Evolutionary conservation across 2,329 filamentous ascomycete genomes (phyloP).

Genomic region (Xylariaceae sp.): DNA sequence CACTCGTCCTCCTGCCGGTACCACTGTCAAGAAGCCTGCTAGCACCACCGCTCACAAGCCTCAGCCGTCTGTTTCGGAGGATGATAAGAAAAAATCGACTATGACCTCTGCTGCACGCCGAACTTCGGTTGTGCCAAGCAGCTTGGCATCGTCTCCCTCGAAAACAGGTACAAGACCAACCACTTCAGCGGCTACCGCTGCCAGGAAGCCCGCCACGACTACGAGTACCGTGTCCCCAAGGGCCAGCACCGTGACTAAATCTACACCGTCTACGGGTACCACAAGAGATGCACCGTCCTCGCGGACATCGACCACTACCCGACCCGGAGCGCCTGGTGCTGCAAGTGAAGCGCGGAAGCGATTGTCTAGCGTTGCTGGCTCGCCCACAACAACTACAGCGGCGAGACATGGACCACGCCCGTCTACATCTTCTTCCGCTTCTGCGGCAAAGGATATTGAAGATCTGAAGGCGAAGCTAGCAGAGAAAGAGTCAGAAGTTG

Average conservation of each 20-base stretch:
- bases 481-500: slow-evolving; percentile 60
- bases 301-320: slow-evolving; percentile 37
- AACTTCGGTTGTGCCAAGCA: slow-evolving; percentile 48
- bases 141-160: slow-evolving; percentile 38
- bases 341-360: slow-evolving; percentile 59
- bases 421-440: slow-evolving; percentile 42
- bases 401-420: slow-evolving; percentile 47
- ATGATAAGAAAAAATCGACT: slow-evolving; percentile 50
- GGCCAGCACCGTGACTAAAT: slow-evolving; percentile 40
- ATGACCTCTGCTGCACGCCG: slow-evolving; percentile 46
- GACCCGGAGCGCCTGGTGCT: slow-evolving; percentile 40
- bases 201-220: slow-evolving; percentile 35
- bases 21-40: slow-evolving; percentile 40
- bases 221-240: slow-evolving; percentile 36
- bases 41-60: slow-evolving; percentile 47
- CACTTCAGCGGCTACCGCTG: slow-evolving; percentile 36
- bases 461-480: slow-evolving; percentile 62
- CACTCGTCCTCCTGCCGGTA: slow-evolving; percentile 47
- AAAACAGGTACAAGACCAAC: slow-evolving; percentile 41
- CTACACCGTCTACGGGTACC: slow-evolving; percentile 42
- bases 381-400: slow-evolving; percentile 42
- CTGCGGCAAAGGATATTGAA: slow-evolving; percentile 59
- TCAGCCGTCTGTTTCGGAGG: slow-evolving; percentile 54
- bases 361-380: slow-evolving; percentile 52
- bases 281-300: slow-evolving; percentile 17